Evolutionary conservation across 345 rosid species (phyloP), one percentile per base, ranked within the genome.

Genomic region (Syzygium aromaticum): DNA sequence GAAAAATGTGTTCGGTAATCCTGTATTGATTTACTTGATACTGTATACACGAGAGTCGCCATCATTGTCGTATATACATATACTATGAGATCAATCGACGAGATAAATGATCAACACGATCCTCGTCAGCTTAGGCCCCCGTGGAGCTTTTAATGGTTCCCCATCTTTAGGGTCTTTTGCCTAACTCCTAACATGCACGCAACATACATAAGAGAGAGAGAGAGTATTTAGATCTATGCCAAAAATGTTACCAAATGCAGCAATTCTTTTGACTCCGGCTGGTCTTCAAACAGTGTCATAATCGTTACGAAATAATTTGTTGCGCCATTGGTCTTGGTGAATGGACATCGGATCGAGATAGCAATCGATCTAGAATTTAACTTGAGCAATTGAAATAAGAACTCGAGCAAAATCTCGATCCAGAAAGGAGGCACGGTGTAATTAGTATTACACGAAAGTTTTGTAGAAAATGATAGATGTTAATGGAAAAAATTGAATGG

Each of bases 61-160:
- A 0, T 61, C 4, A 1, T 4, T 4, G 2, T 61, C 64, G 0
- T 0, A 6, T n/a, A n/a, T 38, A 38, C 1, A 11, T 38, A 5
- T 38, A 8, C 5, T 1, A 33, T 9, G 46, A 33, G 33, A 33
- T 10, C 1, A 1, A 38, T 67, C 40, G 13, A 33, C 19, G 8
- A 67, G 46, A 33, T 3, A 43, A 8, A 10, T 3, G 49, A 38
- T 38, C 14, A 19, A 5, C 15, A 73, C 21, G 49, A 38, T 73
- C 8, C 6, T 10, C 0, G 15, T 22, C 1, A 27, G 49, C 14
- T 19, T 0, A 25, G 80, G 49, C 16, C 80, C 5, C 80, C 27
- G 11, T 5, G 14, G 82, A 3, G 15, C 5, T 73, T 38, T 19
- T 46, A 73, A 21, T 73, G 15, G 23, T 73, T 19, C 8, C 82